A percentile compares a stretch with the other conserved stretches of the same genome.
Conservation (phyloP, 257 asterid genomes). For the Anisodus tanguticus region DNA sequence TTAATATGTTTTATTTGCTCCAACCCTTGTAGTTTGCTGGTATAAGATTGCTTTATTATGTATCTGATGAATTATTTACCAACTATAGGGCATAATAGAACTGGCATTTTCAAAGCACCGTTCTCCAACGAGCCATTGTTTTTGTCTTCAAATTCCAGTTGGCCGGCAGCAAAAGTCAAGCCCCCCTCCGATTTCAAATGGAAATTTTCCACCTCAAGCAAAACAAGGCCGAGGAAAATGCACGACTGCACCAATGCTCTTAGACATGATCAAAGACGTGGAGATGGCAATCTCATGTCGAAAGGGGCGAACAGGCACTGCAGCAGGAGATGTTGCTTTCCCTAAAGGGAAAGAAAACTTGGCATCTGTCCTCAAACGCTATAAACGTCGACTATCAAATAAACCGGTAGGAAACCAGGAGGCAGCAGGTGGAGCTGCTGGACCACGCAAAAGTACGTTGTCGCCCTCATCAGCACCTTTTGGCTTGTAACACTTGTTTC, state of each 20-base stretch:
- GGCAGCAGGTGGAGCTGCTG: slow-evolving; percentile 33
- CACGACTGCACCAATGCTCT: slow-evolving; percentile 72
- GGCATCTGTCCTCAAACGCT: slow-evolving; percentile 89
- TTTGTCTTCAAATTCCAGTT: slow-evolving; percentile 86
- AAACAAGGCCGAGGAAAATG: slow-evolving; percentile 70
- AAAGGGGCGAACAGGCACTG: slow-evolving; percentile 96
- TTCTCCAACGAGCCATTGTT: slow-evolving; percentile 67
- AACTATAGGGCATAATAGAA: slow-evolving; percentile 75
- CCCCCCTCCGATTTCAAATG: slow-evolving; percentile 58
- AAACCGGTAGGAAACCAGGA: slow-evolving; percentile 59
- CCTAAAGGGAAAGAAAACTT: slow-evolving; percentile 90
- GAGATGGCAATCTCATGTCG: slow-evolving; percentile 86
- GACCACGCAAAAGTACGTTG: slow-evolving; percentile 40
- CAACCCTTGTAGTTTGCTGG: background rate
- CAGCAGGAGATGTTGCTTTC: slow-evolving; percentile 99
- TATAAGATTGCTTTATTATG: background rate
- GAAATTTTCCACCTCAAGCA: slow-evolving; percentile 55
- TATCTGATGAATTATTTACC: slow-evolving; percentile 28
- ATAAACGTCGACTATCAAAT: slow-evolving; percentile 80
- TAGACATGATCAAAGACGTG: slow-evolving; percentile 76
- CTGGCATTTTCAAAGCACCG: slow-evolving; percentile 80
- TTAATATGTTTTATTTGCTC: background rate
- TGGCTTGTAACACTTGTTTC: slow-evolving; percentile 45
- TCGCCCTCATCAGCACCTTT: slow-evolving; percentile 38
- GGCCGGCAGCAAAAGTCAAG: slow-evolving; percentile 68